Evolutionary conservation across 257 asterid species (phyloP).

Genomic region (Petrea volubilis): DNA sequence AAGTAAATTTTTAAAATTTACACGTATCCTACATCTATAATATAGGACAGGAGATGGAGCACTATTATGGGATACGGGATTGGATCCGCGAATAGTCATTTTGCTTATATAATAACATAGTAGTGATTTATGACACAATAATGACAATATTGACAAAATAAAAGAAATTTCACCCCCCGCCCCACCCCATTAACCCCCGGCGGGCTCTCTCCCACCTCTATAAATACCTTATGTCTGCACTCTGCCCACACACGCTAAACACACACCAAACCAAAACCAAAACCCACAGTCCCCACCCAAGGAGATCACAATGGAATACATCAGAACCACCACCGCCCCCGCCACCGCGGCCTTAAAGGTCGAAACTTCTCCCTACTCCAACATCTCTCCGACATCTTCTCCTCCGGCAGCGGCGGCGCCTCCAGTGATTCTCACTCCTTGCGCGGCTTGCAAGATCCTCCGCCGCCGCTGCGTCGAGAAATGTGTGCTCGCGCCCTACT

Average conservation of each 20-base stretch:
- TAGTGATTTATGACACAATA: no score
- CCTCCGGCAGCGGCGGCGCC: constrained; percentile 21
- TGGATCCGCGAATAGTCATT: no score
- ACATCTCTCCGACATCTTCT: constrained; percentile 24
- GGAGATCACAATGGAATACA: constrained; percentile 12
- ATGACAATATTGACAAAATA: no score
- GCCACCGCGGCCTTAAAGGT: neutral
- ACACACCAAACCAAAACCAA: neutral
- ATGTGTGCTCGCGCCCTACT: constrained; percentile 80
- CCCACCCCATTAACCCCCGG: neutral
- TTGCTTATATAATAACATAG: no score
- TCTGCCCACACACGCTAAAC: neutral
- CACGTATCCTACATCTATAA: no score
- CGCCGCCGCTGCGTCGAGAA: constrained; percentile 80
- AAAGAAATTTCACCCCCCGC: neutral
- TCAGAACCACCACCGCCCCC: constrained; percentile 11
- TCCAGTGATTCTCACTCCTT: constrained; percentile 56
- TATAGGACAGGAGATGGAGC: no score
- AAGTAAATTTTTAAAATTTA: no score
- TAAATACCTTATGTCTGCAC: neutral
- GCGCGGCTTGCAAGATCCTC: constrained; percentile 91
- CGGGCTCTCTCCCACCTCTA: neutral
- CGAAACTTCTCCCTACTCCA: neutral
- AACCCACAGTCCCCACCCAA: neutral
- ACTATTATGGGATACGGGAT: no score